Evolutionary conservation across 768 basidiomycete genomes (phyloP), one percentile per base, ranked within the genome.

Genomic region (Boletus rubropictus): DNA sequence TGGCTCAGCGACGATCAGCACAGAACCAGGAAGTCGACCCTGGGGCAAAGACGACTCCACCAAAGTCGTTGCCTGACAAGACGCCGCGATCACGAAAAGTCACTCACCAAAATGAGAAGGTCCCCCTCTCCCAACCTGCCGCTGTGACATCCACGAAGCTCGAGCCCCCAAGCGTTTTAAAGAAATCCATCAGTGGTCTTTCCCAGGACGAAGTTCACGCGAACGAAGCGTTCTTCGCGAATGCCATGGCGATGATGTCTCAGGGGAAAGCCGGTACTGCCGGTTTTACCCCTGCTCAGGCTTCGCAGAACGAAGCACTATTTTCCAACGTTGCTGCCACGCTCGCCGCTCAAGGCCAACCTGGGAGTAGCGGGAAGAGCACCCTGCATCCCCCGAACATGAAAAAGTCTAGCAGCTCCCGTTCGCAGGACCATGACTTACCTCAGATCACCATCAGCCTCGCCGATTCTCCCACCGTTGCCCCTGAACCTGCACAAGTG

Each of bases 401-500:
- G 53, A 67, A 65, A 39, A 63, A 63, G 38, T 56, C 58, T 7
- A 50, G 37, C 29, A 63, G 65, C 20, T 33, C 59, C 21, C 65
- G 60, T 36, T 56, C 49, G 9, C 57, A 62, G 12, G 59, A 64
- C 33, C 21, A 51, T n/a, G 59, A 63, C 46, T 24, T 62, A 36
- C 62, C 62, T 22, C 57, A 56, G 2, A 60, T 65, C 36, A 62
- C 58, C 8, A 48, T 66, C 9, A 64, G 54, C 38, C 48, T 65
- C 18, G 58, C 58, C 5, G 56, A 57, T 25, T 29, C 36, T 3
- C 38, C 44, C 5, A 10, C 43, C 33, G 2, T 18, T 24, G 8
- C 27, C 22, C 34, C 53, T 38, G 49, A 48, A 15, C 48, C 59
- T 42, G 42, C 42, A 20, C 60, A 42, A 24, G 34, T 22, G 7